phyloP scores from a whole-genome alignment of 129 eudicot genomes.

The Saposhnikovia divaricata region DNA sequence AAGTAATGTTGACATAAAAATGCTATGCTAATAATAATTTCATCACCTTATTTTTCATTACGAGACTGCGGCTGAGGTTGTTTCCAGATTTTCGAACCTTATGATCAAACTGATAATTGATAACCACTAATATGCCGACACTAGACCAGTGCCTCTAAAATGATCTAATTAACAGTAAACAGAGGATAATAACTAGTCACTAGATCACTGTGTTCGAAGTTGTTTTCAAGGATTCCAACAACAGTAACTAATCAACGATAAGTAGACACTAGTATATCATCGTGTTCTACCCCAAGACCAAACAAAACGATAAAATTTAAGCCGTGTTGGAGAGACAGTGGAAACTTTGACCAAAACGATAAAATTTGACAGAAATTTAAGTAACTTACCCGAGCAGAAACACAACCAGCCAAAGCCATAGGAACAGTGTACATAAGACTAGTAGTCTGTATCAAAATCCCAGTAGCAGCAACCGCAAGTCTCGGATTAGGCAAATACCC shows the following conservation, averaged over 20 bases:
- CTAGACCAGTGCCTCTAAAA: background rate
- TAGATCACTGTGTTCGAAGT: background rate
- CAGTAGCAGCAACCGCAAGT: conserved; percentile 82
- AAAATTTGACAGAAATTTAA: background rate
- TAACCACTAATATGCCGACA: no score
- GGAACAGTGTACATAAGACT: conserved; percentile 93
- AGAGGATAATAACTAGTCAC: no score
- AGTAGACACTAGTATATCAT: no score
- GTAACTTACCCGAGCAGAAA: conserved; percentile 71
- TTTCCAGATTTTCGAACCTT: background rate
- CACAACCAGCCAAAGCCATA: conserved; percentile 96
- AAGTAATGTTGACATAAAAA: background rate
- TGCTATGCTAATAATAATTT: background rate
- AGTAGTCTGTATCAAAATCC: conserved; percentile 77
- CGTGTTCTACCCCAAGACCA: no score
- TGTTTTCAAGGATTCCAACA: background rate
- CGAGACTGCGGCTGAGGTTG: background rate
- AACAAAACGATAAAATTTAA: no score
- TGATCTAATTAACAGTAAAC: background rate
- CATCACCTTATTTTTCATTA: background rate
- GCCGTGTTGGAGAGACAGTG: no score
- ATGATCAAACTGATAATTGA: no score
- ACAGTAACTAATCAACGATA: no score
- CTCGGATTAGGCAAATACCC: conserved; percentile 76
- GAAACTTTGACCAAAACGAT: no score